Evolutionary conservation across 225 moss, liverwort and hornwort species (phyloP).

Genomic region (Physcomitrium patens): DNA sequence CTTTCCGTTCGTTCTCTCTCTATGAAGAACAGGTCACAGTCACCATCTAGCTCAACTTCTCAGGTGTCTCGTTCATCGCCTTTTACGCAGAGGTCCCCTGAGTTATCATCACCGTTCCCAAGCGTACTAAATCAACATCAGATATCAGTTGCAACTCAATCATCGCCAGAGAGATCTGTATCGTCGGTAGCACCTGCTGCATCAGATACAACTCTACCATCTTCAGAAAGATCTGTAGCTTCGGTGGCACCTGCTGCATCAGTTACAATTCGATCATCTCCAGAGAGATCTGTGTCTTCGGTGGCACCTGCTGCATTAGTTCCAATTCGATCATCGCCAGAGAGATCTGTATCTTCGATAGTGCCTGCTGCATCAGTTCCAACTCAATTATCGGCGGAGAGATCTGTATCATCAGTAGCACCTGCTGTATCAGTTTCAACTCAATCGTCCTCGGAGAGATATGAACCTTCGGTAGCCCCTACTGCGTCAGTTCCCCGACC

Average conservation of each 20-base stretch:
- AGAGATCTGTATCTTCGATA: slow-evolving; percentile 40
- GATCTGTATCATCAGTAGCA: too few relatives aligned
- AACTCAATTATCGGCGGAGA: too few relatives aligned
- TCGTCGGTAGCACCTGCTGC: slow-evolving; percentile 32
- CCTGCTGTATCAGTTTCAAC: too few relatives aligned
- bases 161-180: slow-evolving; percentile 47
- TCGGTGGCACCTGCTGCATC: slow-evolving; percentile 33
- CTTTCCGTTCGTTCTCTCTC: slow-evolving; percentile 49
- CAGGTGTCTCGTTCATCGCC: slow-evolving; percentile 43
- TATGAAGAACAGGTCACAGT: slow-evolving; percentile 28
- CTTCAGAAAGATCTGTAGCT: slow-evolving; percentile 48
- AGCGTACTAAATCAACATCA: slow-evolving; percentile 33
- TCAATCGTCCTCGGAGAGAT: too few relatives aligned
- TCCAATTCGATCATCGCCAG: slow-evolving; percentile 45
- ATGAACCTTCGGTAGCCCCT: too few relatives aligned
- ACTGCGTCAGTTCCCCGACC: slow-evolving; percentile 46
- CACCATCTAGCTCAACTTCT: slow-evolving; percentile 29
- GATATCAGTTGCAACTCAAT: slow-evolving; percentile 42
- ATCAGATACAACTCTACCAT: slow-evolving; percentile 44
- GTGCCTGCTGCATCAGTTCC: slow-evolving; percentile 21
- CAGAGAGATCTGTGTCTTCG: slow-evolving; percentile 43
- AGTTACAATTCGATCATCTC: slow-evolving; percentile 45
- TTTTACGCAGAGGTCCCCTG: slow-evolving; percentile 22
- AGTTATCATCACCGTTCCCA: slow-evolving; percentile 34
- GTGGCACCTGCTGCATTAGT: slow-evolving; percentile 41